Conservation (phyloP, 495 filamentous ascomycete species). For the Bacidia rubella region DNA sequence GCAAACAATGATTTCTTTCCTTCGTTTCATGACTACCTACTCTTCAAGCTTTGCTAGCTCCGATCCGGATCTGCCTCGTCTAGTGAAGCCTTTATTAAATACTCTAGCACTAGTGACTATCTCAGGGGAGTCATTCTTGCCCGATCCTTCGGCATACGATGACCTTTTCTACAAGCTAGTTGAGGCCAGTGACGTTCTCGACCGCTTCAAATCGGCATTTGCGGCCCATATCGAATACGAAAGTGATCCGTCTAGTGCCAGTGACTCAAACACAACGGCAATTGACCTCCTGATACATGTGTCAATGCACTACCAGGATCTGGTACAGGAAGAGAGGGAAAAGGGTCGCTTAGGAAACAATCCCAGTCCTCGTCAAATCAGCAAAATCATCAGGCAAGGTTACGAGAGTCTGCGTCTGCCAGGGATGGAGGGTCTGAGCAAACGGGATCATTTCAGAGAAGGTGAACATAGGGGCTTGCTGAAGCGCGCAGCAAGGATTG, state of each 20-base stretch:
- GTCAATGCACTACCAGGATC: slow-evolving; percentile 70
- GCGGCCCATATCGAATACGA: slow-evolving; percentile 12
- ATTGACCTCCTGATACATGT: slow-evolving; percentile 78
- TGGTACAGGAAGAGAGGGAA: slow-evolving; percentile 52
- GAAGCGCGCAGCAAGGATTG: slow-evolving; percentile 73
- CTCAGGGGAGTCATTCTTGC: slow-evolving; percentile 82
- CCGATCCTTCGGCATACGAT: slow-evolving; percentile 76
- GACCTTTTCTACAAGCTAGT: slow-evolving; percentile 98
- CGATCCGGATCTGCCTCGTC: slow-evolving; percentile 40
- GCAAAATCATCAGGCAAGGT: slow-evolving; percentile 83
- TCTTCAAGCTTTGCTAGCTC: slow-evolving; percentile 53
- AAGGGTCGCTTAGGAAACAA: slow-evolving; percentile 37
- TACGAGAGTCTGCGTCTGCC: slow-evolving; percentile 89
- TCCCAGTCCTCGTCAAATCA: slow-evolving; percentile 71
- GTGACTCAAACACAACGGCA: slow-evolving; percentile 31
- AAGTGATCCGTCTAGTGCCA: slow-evolving; percentile 9
- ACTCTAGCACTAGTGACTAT: slow-evolving; percentile 80
- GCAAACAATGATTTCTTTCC: slow-evolving; percentile 73
- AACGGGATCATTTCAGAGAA: slow-evolving; percentile 52
- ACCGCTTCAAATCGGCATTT: slow-evolving; percentile 73
- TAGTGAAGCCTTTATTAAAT: slow-evolving; percentile 59
- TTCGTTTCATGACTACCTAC: slow-evolving; percentile 85
- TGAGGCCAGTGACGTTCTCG: slow-evolving; percentile 72
- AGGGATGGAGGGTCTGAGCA: slow-evolving; percentile 66
- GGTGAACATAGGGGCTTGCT: slow-evolving; percentile 63